phyloP scores from a whole-genome alignment of 2,329 filamentous ascomycete species.

The Microsporum canis region DNA sequence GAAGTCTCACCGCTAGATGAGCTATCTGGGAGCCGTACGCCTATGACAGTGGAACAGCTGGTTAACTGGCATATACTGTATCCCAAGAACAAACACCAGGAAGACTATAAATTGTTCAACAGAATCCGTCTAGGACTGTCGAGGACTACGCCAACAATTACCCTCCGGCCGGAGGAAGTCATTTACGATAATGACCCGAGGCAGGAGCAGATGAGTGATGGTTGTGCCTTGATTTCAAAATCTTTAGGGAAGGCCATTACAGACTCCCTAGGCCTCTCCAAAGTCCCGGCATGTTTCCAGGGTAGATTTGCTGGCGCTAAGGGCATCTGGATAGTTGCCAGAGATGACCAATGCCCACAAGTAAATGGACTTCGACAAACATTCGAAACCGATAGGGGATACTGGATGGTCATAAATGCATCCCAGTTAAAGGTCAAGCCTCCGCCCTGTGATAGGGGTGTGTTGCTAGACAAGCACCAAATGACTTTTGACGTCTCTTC shows the following conservation, averaged over 20 bases:
- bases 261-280: slow-evolving; percentile 29
- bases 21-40: slow-evolving; percentile 22
- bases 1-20: slow-evolving; percentile 16
- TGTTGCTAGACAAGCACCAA: slow-evolving; percentile 31
- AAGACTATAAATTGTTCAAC: slow-evolving; percentile 36
- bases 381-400: slow-evolving; percentile 20
- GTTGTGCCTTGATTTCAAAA: slow-evolving; percentile 46
- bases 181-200: slow-evolving; percentile 23
- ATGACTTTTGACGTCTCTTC: slow-evolving; percentile 48
- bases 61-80: slow-evolving; percentile 37
- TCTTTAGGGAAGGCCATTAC: slow-evolving; percentile 40
- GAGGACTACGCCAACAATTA: slow-evolving; percentile 32
- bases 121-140: slow-evolving; percentile 35
- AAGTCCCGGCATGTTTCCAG: slow-evolving; percentile 43
- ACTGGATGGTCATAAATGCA: slow-evolving; percentile 46
- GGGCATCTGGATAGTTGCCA: slow-evolving; percentile 49
- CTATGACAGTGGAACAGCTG: slow-evolving; percentile 30
- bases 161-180: slow-evolving; percentile 29
- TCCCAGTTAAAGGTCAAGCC: slow-evolving; percentile 48
- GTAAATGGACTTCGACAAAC: slow-evolving; percentile 5
- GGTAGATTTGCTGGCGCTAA: slow-evolving; percentile 50
- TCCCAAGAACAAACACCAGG: slow-evolving; percentile 25
- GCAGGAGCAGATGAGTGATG: slow-evolving; percentile 37
- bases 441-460: slow-evolving; percentile 28
- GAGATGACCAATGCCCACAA: slow-evolving; percentile 16